A percentile compares a stretch with the other conserved stretches of the same genome.
Evolutionary conservation across 2,329 filamentous ascomycete genomes (phyloP).

Genomic region (Colletotrichum spaethianum): DNA sequence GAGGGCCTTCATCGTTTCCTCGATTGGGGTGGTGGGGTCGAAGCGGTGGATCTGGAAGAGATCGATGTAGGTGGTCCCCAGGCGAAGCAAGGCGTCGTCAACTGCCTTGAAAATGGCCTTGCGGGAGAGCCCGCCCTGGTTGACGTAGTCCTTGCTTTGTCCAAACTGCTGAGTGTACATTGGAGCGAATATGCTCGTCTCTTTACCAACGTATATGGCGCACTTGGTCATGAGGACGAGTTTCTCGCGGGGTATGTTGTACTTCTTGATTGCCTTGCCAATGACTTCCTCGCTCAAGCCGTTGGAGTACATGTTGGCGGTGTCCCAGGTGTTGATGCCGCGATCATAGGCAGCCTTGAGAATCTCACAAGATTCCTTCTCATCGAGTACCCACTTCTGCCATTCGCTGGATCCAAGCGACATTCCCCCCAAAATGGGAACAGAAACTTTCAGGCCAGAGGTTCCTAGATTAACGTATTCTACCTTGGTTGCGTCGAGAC

Average conservation of each 20-base stretch:
- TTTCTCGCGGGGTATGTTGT: constrained; percentile 73
- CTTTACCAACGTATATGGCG: constrained; percentile 46
- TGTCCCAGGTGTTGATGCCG: constrained; percentile 53
- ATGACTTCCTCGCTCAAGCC: constrained; percentile 75
- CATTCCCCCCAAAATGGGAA: constrained; percentile 39
- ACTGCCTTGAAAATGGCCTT: constrained; percentile 53
- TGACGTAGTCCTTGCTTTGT: constrained; percentile 55
- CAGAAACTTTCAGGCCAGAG: constrained; percentile 36
- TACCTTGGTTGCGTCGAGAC: constrained; percentile 54
- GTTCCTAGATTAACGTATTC: constrained; percentile 57
- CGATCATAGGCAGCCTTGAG: constrained; percentile 41
- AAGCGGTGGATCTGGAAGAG: constrained; percentile 74
- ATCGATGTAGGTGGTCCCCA: constrained; percentile 63
- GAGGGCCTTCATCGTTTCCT: constrained; percentile 75
- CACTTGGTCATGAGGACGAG: constrained; percentile 75
- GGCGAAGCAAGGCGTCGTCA: constrained; percentile 59
- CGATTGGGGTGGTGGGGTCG: constrained; percentile 64
- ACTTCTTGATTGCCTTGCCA: constrained; percentile 74
- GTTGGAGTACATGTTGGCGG: constrained; percentile 72
- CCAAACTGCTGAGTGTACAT: neutral
- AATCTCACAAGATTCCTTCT: constrained; percentile 31
- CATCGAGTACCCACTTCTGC: constrained; percentile 30
- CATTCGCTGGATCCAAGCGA: constrained; percentile 39
- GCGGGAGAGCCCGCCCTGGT: constrained; percentile 44
- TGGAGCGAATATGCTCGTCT: constrained; percentile 47